Evolutionary conservation across 139 green algal species (phyloP).

Genomic region (Pycnococcus provasolii): DNA sequence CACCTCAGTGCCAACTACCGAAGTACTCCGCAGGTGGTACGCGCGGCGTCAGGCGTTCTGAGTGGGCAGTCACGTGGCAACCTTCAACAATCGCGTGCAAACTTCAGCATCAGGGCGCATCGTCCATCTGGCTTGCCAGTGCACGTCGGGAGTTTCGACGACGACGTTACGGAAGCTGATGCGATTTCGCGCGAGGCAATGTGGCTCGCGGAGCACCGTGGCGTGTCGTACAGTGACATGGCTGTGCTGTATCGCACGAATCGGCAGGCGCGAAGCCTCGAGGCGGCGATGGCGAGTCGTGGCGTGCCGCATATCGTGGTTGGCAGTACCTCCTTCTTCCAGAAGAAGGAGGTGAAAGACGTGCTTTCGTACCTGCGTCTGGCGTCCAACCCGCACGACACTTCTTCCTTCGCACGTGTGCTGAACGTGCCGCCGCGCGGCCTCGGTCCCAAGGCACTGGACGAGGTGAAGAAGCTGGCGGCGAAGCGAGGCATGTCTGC

Average conservation of each 20-base stretch:
- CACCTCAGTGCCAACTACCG: conserved; percentile 15
- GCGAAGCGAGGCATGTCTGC: neutral
- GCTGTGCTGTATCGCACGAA: conserved; percentile 18
- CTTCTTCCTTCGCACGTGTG: neutral
- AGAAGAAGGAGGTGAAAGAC: conserved; percentile 15
- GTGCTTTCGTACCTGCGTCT: conserved; percentile 10
- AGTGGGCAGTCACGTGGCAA: too few relatives aligned
- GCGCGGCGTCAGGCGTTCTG: conserved; percentile 1
- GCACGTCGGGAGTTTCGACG: neutral
- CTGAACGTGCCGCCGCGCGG: conserved; percentile 17
- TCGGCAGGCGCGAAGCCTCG: neutral
- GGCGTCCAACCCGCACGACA: neutral
- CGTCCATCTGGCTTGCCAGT: too few relatives aligned
- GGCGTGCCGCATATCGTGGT: conserved; percentile 16
- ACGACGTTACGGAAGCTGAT: conserved; percentile 8
- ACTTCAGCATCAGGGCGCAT: too few relatives aligned
- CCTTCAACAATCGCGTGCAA: too few relatives aligned
- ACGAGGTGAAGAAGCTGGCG: conserved; percentile 3
- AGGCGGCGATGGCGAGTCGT: conserved; percentile 7
- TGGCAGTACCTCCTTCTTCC: conserved; percentile 9
- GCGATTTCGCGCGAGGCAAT: neutral
- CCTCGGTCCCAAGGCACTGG: conserved; percentile 23
- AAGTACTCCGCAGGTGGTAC: conserved; percentile 6
- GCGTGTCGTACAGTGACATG: conserved; percentile 1
- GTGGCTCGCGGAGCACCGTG: neutral